Base-by-base conservation (phyloP, 345 rosid genomes). In the Brassica juncea region DNA sequence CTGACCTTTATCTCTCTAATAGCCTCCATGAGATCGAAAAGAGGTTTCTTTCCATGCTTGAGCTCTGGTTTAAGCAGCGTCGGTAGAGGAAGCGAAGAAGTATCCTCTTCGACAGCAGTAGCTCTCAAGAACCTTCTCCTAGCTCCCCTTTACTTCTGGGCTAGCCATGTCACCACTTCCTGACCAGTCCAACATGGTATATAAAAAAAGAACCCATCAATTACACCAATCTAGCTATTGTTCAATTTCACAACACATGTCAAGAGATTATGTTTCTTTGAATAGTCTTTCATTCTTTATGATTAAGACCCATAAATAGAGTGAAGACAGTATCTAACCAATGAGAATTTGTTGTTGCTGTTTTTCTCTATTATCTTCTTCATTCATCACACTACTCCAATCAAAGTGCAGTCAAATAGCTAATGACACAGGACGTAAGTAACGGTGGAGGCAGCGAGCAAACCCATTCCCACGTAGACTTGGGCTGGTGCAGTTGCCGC, bases 381-480 rank as follows among this genome's bases (percentile, higher is more conserved):
- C 30, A 27, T 27, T 27, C 30, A 27, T 27, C 30, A 27, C 30
- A 27, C 30, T 27, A 27, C 30, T 27, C 30, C 30, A 27, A 27
- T 27, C 30, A 27, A 27, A 2, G 30, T 27, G 30, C 30, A 27
- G 30, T 3, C 30, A 27, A 27, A 27, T 27, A 27, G 30, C 30
- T 27, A 27, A 27, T 27, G 30, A 27, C 30, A 3, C 30, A 27
- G 30, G 30, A 27, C 30, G 30, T 27, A 27, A 27, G 30, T 87
- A 70, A 94, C 95, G 0, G 97, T 94, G 23, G 96, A 92, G 6
- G 96, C 97, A 72, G 98, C 93, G 30, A 92, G 81, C 80, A 94
- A 81, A 14, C 98, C 98, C 91, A 94, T 94, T 31, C 98, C 98
- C n/a, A 92, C 98, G 4, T 94, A 86, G 21, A 94, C 95, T 82